Evolutionary conservation across 352 stramenopile genomes (phyloP).

Genomic region (Elongisporangium undulatum): DNA sequence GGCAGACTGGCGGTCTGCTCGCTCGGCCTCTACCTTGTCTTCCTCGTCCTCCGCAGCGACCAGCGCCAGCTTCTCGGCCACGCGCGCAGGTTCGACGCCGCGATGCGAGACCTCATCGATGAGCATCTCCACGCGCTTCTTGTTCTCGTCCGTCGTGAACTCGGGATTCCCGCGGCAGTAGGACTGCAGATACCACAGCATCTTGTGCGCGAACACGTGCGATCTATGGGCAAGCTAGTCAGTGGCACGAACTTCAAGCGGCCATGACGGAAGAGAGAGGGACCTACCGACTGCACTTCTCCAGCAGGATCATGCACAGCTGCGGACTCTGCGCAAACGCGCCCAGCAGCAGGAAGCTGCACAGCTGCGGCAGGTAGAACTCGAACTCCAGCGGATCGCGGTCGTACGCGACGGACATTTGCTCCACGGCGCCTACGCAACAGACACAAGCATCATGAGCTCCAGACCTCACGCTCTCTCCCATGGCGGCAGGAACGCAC

Average conservation of each 20-base stretch:
- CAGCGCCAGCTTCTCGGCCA: slow-evolving; percentile 25
- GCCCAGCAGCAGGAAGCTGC: slow-evolving; percentile 75
- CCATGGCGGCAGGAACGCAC: not conserved
- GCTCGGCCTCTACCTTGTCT: slow-evolving; percentile 14
- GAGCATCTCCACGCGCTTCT: slow-evolving; percentile 64
- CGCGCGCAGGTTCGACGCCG: slow-evolving; percentile 37
- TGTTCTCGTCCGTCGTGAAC: slow-evolving; percentile 48
- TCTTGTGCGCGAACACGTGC: slow-evolving; percentile 83
- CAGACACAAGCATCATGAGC: not conserved
- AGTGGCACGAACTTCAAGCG: not conserved
- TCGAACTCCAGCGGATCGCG: slow-evolving; percentile 64
- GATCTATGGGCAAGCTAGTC: slow-evolving; percentile 25
- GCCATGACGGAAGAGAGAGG: not conserved
- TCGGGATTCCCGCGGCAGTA: slow-evolving; percentile 65
- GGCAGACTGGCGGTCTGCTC: slow-evolving; percentile 11
- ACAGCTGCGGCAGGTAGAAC: slow-evolving; percentile 84
- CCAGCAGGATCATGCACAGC: slow-evolving; percentile 60
- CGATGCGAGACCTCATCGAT: slow-evolving; percentile 75
- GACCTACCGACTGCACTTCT: slow-evolving; percentile 71
- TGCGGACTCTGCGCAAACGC: slow-evolving; percentile 63
- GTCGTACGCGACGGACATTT: slow-evolving; percentile 44
- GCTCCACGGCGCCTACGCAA: slow-evolving; percentile 35
- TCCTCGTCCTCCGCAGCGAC: slow-evolving; percentile 15
- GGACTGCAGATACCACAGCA: slow-evolving; percentile 81
- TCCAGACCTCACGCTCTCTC: not conserved